These are phyloP conservation scores for Fagus crenata DNA, from an alignment of 306 rosid genomes.

Conservation along the genomic window DNA sequence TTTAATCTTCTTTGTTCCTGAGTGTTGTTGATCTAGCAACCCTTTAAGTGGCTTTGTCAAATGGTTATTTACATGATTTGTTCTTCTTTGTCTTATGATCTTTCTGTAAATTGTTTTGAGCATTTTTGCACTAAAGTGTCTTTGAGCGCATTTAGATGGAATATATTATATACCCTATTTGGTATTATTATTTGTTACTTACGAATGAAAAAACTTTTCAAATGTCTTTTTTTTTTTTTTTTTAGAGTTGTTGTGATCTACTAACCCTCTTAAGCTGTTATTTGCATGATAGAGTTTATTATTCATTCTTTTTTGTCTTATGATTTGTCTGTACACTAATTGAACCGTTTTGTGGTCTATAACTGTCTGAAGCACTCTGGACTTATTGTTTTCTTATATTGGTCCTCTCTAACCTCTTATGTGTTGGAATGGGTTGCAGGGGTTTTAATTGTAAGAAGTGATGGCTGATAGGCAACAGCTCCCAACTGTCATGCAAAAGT, in stretches of 20 bases:
- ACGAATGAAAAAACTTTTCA: not conserved
- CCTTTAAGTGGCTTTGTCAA: not conserved
- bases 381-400: not conserved
- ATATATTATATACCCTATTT: not conserved
- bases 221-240: not conserved
- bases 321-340: not conserved
- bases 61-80: not conserved
- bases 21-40: not conserved
- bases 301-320: not conserved
- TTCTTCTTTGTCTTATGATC: not conserved
- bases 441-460: slow-evolving; percentile 24
- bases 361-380: not conserved
- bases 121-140: not conserved
- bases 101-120: not conserved
- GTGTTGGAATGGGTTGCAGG: slow-evolving; percentile 29
- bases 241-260: not conserved
- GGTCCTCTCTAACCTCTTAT: slow-evolving; percentile 8
- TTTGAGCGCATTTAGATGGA: not conserved
- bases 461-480: slow-evolving; percentile 59
- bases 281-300: not conserved
- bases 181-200: not conserved
- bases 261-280: not conserved
- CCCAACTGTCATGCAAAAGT: slow-evolving; percentile 48
- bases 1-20: not conserved
- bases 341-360: not conserved